phyloP scores from a whole-genome alignment of 164 flowering plant species.

The Piper longum region DNA sequence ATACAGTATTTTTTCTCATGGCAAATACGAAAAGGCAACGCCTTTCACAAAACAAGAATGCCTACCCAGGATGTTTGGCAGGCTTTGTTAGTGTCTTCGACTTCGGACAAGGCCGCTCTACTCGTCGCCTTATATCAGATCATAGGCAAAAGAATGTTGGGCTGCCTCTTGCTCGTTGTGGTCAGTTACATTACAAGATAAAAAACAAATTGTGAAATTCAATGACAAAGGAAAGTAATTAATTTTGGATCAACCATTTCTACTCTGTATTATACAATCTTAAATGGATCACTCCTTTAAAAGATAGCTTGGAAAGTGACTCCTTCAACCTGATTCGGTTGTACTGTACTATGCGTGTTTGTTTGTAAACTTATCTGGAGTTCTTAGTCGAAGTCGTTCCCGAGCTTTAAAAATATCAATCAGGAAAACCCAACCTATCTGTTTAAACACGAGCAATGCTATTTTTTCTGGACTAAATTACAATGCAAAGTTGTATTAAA shows the following conservation, averaged over 20 bases:
- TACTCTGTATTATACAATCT: too few species aligned
- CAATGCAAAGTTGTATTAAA: background rate
- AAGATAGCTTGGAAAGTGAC: background rate
- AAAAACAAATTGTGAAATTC: background rate
- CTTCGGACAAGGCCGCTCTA: conserved; percentile 49
- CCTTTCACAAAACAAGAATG: conserved; percentile 25
- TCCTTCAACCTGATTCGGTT: too few species aligned
- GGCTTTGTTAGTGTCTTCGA: conserved; percentile 65
- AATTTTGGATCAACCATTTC: background rate
- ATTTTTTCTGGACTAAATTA: too few species aligned
- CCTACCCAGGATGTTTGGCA: conserved; percentile 62
- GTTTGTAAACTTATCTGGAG: too few species aligned
- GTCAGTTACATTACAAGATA: conserved; percentile 5
- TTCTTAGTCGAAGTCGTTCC: too few species aligned
- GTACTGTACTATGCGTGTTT: too few species aligned
- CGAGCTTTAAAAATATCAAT: too few species aligned
- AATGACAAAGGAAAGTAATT: background rate
- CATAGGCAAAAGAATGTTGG: conserved; percentile 25
- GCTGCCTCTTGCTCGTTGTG: conserved; percentile 23
- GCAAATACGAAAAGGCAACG: conserved; percentile 41
- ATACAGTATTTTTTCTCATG: conserved; percentile 21
- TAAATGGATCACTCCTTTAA: too few species aligned
- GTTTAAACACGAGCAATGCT: too few species aligned
- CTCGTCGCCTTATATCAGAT: conserved; percentile 47
- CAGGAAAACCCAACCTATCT: too few species aligned